phyloP scores from a whole-genome alignment of 2,329 filamentous ascomycete genomes.

The Neospermospora avenae region DNA sequence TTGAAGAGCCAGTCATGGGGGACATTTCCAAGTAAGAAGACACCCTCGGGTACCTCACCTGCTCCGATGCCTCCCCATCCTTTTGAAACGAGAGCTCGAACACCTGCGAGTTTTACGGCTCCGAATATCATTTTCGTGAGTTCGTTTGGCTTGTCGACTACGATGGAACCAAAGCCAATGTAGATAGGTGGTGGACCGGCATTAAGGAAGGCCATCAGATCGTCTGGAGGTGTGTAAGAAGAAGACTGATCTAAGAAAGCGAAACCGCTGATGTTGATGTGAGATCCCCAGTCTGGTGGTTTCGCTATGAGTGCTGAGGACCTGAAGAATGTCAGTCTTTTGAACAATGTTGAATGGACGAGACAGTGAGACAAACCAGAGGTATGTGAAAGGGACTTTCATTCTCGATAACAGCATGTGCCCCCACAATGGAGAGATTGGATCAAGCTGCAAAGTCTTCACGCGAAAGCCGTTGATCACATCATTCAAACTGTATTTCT shows the following conservation, averaged over 20 bases:
- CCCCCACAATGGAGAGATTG: constrained; percentile 76
- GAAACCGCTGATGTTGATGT: constrained; percentile 74
- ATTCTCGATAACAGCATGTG: constrained; percentile 75
- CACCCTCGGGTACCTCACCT: constrained; percentile 67
- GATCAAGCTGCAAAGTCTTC: constrained; percentile 69
- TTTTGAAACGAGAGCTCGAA: constrained; percentile 77
- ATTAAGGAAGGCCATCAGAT: constrained; percentile 63
- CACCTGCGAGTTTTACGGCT: constrained; percentile 61
- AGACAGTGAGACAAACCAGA: constrained; percentile 57
- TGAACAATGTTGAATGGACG: background rate
- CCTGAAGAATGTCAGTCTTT: constrained; percentile 40
- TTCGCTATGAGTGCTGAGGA: constrained; percentile 77
- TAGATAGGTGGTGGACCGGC: constrained; percentile 72
- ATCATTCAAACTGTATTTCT: constrained; percentile 61
- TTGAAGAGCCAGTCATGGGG: constrained; percentile 90
- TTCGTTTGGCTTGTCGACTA: constrained; percentile 70
- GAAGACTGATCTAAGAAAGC: constrained; percentile 69
- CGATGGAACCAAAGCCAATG: constrained; percentile 80
- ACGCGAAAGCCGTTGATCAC: constrained; percentile 85
- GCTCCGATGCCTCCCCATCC: constrained; percentile 87
- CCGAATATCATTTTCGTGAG: constrained; percentile 73
- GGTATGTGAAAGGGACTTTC: constrained; percentile 82
- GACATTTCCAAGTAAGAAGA: constrained; percentile 81
- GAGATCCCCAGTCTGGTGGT: constrained; percentile 69
- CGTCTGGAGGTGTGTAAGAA: constrained; percentile 61